phyloP scores from a whole-genome alignment of 345 rosid genomes.

The Lagerstroemia speciosa region DNA sequence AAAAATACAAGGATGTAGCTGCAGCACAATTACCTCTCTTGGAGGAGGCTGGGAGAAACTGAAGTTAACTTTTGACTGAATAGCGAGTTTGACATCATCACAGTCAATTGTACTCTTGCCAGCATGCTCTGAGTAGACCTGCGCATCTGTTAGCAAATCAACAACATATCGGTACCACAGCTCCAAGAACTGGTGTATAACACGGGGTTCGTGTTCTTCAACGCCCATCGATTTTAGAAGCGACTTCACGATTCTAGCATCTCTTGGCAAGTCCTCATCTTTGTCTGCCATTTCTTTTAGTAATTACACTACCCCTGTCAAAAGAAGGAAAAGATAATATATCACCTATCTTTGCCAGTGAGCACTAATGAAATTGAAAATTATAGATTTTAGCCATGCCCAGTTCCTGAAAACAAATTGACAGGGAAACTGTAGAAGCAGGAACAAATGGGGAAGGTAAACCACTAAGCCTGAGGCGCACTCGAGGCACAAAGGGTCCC shows the following conservation, averaged over 20 bases:
- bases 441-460: no score
- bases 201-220: constrained; percentile 85
- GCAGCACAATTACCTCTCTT: constrained; percentile 48
- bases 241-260: constrained; percentile 73
- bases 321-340: background rate
- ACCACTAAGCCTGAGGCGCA: no score
- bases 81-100: constrained; percentile 86
- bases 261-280: constrained; percentile 67
- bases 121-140: constrained; percentile 88
- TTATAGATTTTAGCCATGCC: no score
- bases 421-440: no score
- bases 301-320: background rate
- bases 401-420: no score
- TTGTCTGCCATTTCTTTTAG: constrained; percentile 43
- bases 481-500: no score
- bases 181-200: constrained; percentile 79
- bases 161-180: constrained; percentile 87
- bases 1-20: background rate
- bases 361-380: no score
- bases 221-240: constrained; percentile 89
- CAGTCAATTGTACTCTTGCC: constrained; percentile 63
- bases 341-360: no score
- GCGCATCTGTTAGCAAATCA: constrained; percentile 74
- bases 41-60: constrained; percentile 96
- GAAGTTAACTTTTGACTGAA: constrained; percentile 80